Conservation (phyloP, 345 rosid species). For the Durio zibethinus region DNA sequence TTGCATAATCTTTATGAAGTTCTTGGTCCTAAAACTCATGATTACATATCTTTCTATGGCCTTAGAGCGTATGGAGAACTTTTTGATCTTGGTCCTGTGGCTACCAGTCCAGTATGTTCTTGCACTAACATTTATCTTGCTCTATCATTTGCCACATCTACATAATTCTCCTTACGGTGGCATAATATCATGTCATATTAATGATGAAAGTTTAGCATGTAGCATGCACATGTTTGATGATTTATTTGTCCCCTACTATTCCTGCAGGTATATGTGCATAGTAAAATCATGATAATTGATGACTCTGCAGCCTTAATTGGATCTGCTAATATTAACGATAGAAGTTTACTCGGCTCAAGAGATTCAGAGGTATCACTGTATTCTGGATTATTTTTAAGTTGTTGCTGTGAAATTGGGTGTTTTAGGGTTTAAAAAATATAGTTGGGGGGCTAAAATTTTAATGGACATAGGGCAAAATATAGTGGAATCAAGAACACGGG, state of each 20-base stretch:
- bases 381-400: background rate
- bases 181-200: background rate
- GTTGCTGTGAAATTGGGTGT: background rate
- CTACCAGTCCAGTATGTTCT: constrained; percentile 81
- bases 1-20: constrained; percentile 68
- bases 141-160: constrained; percentile 1
- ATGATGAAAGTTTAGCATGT: background rate
- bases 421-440: background rate
- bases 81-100: constrained; percentile 79
- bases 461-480: background rate
- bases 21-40: constrained; percentile 71
- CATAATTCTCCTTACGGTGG: background rate
- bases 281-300: constrained; percentile 90
- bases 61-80: constrained; percentile 85
- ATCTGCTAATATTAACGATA: constrained; percentile 92
- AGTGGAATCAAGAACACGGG: background rate
- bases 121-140: background rate
- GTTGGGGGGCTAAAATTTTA: background rate
- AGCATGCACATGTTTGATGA: background rate
- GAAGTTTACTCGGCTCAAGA: constrained; percentile 97
- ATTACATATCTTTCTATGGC: constrained; percentile 91
- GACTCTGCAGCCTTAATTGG: constrained; percentile 72
- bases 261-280: constrained; percentile 86
- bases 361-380: constrained; percentile 86
- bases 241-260: background rate